Evolutionary conservation across 1,284 basidiomycete genomes (phyloP), one percentile per base, ranked within the genome.

Genomic region (Ustilago lituana): DNA sequence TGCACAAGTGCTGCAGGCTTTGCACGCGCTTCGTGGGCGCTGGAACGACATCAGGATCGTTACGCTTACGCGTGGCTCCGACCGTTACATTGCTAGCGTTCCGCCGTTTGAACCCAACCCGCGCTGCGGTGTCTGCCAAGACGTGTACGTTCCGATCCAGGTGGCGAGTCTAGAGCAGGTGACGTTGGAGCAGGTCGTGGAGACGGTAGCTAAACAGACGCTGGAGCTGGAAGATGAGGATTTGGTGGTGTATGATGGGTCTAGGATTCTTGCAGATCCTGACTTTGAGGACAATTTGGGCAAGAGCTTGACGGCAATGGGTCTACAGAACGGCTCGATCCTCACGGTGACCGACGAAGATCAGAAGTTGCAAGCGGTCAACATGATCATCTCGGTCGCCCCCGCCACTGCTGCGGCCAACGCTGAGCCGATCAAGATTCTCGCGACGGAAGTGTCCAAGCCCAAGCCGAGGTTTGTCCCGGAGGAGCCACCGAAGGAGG

Each of bases 341-440:
- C 79, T 98, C 71, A 89, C 89, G 1, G 89, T 98, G 23, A 89
- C 89, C 1, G 93, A 95, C 78, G 93, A 94, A 75, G 92, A 95
- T 38, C 64, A 61, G 31, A 19, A 22, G 5, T 39, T 61, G 38
- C 51, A 61, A 17, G 67, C 58, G 6, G 55, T 78, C 32, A 73
- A 80, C 32, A 49, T 80, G 19, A 39, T 78, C 5, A 45, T 81
- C 11, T 62, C 64, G 7, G 43, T 51, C 8, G 44, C 35, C 8
- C 23, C 31, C 2, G n/a, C n/a, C n/a, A n/a, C n/a, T n/a, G n/a
- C n/a, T n/a, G 38, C 41, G 3, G 26, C 44, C 31, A 32, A 39
- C 4, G 23, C n/a, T 10, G 32, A 46, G 17, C 15, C 32, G 35
- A 49, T 67, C 12, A 50, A 38, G 41, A 53, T 62, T 17, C 29